Evolutionary conservation across 306 rosid genomes (phyloP), one percentile per base, ranked within the genome.

Genomic region (Albizia julibrissin): DNA sequence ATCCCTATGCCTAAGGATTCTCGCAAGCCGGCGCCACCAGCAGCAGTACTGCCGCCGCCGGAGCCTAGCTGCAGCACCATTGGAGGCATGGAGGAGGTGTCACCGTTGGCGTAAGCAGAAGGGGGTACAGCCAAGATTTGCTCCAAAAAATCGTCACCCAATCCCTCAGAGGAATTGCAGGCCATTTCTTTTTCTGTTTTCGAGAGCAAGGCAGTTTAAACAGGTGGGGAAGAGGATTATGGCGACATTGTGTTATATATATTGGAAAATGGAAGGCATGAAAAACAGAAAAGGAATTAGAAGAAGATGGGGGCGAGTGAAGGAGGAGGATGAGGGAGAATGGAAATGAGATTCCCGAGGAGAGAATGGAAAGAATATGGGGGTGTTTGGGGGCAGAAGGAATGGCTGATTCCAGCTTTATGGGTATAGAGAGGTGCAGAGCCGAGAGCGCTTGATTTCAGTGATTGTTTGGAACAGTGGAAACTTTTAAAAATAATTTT

Each of bases 121-220:
- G 69, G 39, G 10, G 93, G 94, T 66, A 83, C 98, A 0, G 94
- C 88, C 50, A 93, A 56, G 85, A 96, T 96, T 97, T 96, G 94
- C 84, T 93, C 98, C 26, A 93, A 86, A 86, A 93, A 93, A 88
- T 93, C 98, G 50, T 96, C 99, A 1, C 93, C 93, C 42, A 93
- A 86, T 10, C 97, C 93, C 84, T 92, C 94, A 15, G 92, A 87
- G 18, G 88, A 83, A 79, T 90, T 91, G 29, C 94, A 92, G 65
- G 94, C 96, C 99, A 95, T 95, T 19, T 33, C 70, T 27, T 16
- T 0, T 19, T 18, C 10, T 50, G 2, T 49, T 49, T 49, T 49
- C 19, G 8, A 50, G 9, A 54, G 26, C 58, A 54, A 1, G 10
- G 15, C 18, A 10, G 66, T 70, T 54, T 6, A 21, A 34, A 52